Evolutionary conservation across 2,329 filamentous ascomycete species (phyloP), one percentile per base, ranked within the genome.

Genomic region (Bisporella sp.): DNA sequence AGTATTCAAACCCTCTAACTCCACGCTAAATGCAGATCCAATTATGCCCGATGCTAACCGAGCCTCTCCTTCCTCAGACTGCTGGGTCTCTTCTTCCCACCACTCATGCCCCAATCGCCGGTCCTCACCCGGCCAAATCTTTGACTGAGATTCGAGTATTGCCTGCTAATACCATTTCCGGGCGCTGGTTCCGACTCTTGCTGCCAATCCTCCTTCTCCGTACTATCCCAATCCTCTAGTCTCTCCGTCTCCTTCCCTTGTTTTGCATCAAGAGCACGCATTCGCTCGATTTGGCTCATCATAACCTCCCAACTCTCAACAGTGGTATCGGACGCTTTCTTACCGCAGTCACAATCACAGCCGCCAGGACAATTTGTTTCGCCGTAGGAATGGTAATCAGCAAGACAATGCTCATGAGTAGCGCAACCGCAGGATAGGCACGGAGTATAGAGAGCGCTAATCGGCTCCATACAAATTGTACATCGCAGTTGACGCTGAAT

Each of bases 361-460:
- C 81, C 81, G 0, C 79, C 81, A 0, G 81, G 79, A 50, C 82
- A 85, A 44, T 74, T 66, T 1, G 68, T 74, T 63, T 81, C 78
- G 28, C 62, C 63, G 12, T 47, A 47, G 2, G 51, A 51, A 33
- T 64, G 63, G 47, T 65, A 66, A 35, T 58, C 56, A 5, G 52
- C 43, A 3, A 66, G 50, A 44, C 82, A 85, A 6, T 69, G 64
- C 43, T 81, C 75, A 62, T 85, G 82, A 47, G 73, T 75, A 6
- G 76, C 76, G 56, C 82, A 85, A 9, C 81, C 81, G 55, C 82
- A 85, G 8, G 74, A 73, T 3, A 85, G 70, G 54, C 82, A 85
- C 0, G 81, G 74, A 4, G 78, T 69, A 59, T 81, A 85, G 9
- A 82, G 69, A 0, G 77, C 77, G 54, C 76, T 75, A 33, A 84